Evolutionary conservation across 2,329 filamentous ascomycete genomes (phyloP), one percentile per base, ranked within the genome.

Genomic region (Sarocladium strictum): DNA sequence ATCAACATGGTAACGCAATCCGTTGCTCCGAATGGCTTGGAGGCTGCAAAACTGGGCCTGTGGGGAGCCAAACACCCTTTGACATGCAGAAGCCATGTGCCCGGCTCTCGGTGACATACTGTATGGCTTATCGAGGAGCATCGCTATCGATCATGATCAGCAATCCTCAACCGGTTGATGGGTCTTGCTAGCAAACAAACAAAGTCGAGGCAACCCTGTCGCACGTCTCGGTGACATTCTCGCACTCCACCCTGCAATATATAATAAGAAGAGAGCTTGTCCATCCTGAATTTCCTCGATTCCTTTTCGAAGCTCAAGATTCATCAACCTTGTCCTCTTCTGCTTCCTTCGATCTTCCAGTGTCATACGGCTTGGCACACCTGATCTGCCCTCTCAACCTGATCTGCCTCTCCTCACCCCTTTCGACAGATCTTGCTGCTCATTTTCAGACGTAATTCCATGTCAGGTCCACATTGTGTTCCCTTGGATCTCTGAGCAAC

Each of bases 151-250:
- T 19, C 43, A 29, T 23, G 43, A 49, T 49, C 43, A 49, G 7
- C 43, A 19, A 49, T 49, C n/a, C 11, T 27, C 24, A 49, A 24
- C 26, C 21, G 40, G 33, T n/a, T 21, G 27, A 32, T 49, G 47
- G 4, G 27, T 17, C 26, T 10, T 27, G 3, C 17, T 29, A 19
- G 43, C 47, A 51, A 51, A 35, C 47, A 51, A 51, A 51, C 47
- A 33, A 51, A 51, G 27, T 49, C 15, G 47, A 51, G 29, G 43
- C 17, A 43, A 38, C 35, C 35, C 35, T 38, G 35, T 38, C 35
- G 17, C 5, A 15, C 35, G n/a, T 32, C 29, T 32, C 6, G 29
- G 12, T 15, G 9, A 15, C 11, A 7, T 15, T 38, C n/a, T 7
- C 9, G n/a, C 12, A 9, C 38, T 21, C 3, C 9, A 43, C 17